phyloP scores from a whole-genome alignment of 163 green algal species.

The Chloroidium sp. region DNA sequence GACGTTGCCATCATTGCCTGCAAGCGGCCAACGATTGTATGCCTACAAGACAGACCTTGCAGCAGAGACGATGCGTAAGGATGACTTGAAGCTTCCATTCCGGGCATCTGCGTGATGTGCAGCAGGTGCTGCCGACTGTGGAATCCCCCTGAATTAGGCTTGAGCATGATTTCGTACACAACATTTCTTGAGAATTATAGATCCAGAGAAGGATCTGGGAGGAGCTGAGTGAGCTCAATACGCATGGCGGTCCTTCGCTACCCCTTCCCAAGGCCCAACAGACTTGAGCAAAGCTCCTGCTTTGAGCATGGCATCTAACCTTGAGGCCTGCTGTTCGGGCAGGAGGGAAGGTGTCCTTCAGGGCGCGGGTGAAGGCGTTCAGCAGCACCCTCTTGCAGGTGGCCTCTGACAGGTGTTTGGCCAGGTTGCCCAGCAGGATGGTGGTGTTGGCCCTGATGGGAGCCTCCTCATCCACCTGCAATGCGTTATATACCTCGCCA shows the following conservation, averaged over 20 bases:
- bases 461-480: slow-evolving; percentile 88
- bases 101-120: too few species aligned
- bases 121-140: too few species aligned
- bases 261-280: background rate
- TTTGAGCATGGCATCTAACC: slow-evolving; percentile 1
- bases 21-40: background rate
- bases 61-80: too few species aligned
- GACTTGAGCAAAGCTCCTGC: background rate
- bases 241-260: background rate
- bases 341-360: slow-evolving; percentile 85
- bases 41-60: too few species aligned
- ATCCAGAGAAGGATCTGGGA: too few species aligned
- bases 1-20: slow-evolving; percentile 75
- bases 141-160: too few species aligned
- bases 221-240: background rate
- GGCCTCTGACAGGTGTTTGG: slow-evolving; percentile 65
- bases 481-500: too few species aligned
- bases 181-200: too few species aligned
- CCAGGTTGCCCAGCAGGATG: slow-evolving; percentile 93
- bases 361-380: slow-evolving; percentile 89
- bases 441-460: slow-evolving; percentile 98
- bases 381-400: slow-evolving; percentile 73
- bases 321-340: slow-evolving; percentile 68
- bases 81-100: too few species aligned
- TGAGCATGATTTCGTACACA: too few species aligned